A percentile compares a stretch with the other conserved stretches of the same genome.
These are phyloP conservation scores for Podospora bellae-mahoneyi DNA, from an alignment of 495 filamentous ascomycete species.

Conservation along the genomic window DNA sequence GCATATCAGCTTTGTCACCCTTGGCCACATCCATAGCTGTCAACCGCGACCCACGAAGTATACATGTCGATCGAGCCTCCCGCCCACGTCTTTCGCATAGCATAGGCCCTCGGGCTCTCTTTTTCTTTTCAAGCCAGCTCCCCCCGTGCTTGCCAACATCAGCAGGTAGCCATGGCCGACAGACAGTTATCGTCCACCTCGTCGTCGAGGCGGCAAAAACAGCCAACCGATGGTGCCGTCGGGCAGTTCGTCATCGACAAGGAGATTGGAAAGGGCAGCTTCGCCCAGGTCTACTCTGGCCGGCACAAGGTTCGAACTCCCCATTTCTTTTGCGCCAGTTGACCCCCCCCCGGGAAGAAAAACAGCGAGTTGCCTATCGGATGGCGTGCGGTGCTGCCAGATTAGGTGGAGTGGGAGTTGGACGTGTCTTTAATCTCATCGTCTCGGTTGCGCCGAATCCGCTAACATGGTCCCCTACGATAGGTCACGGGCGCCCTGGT, in stretches of 20 bases:
- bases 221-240: constrained; percentile 58
- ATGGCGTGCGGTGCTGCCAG: neutral
- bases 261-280: constrained; percentile 93
- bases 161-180: constrained; percentile 49
- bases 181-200: constrained; percentile 29
- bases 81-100: constrained; percentile 41
- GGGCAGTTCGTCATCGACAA: constrained; percentile 73
- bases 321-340: constrained; percentile 1
- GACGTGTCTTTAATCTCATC: neutral
- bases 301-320: constrained; percentile 66
- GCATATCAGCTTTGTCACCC: neutral
- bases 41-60: constrained; percentile 23
- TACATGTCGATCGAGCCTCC: constrained; percentile 48
- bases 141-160: constrained; percentile 44
- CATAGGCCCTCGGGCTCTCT: constrained; percentile 47
- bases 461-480: neutral
- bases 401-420: neutral
- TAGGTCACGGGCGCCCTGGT: constrained; percentile 63
- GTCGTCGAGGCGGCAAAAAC: constrained; percentile 38
- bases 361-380: neutral
- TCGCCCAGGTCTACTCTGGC: constrained; percentile 88
- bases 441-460: neutral
- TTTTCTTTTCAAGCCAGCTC: constrained; percentile 17
- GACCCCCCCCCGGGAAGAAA: neutral
- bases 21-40: constrained; percentile 10